Base-by-base conservation (phyloP, 495 filamentous ascomycete species). In the Aspergillus mulundensis region DNA sequence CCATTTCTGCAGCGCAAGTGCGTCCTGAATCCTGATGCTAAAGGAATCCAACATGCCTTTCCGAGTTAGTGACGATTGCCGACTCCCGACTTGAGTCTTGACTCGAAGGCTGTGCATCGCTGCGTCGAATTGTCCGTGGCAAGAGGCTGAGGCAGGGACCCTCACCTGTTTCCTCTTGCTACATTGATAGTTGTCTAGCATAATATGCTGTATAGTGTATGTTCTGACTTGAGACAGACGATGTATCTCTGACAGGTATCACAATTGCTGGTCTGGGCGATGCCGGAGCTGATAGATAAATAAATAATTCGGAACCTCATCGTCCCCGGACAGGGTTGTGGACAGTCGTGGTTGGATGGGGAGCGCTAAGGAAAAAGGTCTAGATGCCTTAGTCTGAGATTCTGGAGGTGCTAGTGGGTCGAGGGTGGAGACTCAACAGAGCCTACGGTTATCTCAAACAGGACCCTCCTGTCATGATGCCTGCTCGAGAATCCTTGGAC, bases 291-390 rank as follows among this genome's bases (percentile, higher is more conserved):
- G 19, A 52, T 41, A 34, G 38, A 47, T 28, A 47, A 55, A 50
- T 7, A 14, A 23, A 28, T 5, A 44, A 23, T 46, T 40, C 54
- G 38, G 12, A 36, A 36, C 25, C 54, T 57, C 54, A 57, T 16
- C 46, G 50, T 24, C 30, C 43, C 39, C 39, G 5, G 30, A 45
- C 36, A 39, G n/a, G 8, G 21, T 16, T 50, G 45, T 60, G 58
- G 58, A 39, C 8, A n/a, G 21, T 16, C 45, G 45, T 60, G 58
- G 58, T 60, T 60, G 58, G 58, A 28, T 42, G 47, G 48, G 28
- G 32, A 32, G 48, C 43, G 53, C 53, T 53, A 53, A 53, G n/a
- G 19, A 19, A 32, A 16, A 51, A 47, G 39, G 53, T 42, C 58
- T 60, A 48, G 53, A 56, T 44, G 47, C 45, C 41, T 42, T 24